Base-by-base conservation (phyloP, 176 grass and related monocot species). In the Lolium rigidum region DNA sequence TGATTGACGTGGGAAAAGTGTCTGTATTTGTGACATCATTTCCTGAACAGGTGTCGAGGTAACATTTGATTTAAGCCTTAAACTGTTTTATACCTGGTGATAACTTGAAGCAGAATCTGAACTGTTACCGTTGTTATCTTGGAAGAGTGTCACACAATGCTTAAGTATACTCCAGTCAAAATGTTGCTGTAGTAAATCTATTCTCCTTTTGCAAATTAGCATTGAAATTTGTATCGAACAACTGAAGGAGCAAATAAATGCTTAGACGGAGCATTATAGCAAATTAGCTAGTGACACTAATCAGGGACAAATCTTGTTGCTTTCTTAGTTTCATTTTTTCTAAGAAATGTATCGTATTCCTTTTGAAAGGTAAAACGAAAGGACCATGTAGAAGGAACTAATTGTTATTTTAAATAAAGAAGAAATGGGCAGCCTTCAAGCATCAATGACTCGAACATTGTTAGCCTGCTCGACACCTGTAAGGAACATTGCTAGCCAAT, bases 21-120 rank as follows among this genome's bases (percentile, higher is more conserved):
- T 78, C 55, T 64, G 18, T 21, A 54, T 69, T 54, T 18, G 51
- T 54, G 16, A 39, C 31, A 79, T 84, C 9, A 74, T 67, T 82
- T 86, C 31, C 65, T 87, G 22, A 46, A 87, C 17, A 4, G 69
- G 46, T 31, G 76, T 63, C 20, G 17, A 86, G 67, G 11, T 78
- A 21, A 70, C 7, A 70, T 86, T 77, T 77, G 72, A 31, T 52
- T 22, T 76, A 60, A 54, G 15, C 41, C 76, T 84, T 7, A 26
- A 81, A 15, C 7, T 70, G 15, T 63, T 64, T 46, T 62, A 22
- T 4, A 83, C 22, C 48, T 22, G 15, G 26, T 56, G 47, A 57
- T 48, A 69, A 58, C 39, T 76, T 67, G 25, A 76, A 67, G 55
- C 1, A 80, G 47, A 54, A 62, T 21, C 16, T 39, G 12, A 76